Percentiles rank a stretch among this genome's conserved stretches.
Conservation (phyloP, 225 moss, liverwort and hornwort species). For the Ulota crispa region DNA sequence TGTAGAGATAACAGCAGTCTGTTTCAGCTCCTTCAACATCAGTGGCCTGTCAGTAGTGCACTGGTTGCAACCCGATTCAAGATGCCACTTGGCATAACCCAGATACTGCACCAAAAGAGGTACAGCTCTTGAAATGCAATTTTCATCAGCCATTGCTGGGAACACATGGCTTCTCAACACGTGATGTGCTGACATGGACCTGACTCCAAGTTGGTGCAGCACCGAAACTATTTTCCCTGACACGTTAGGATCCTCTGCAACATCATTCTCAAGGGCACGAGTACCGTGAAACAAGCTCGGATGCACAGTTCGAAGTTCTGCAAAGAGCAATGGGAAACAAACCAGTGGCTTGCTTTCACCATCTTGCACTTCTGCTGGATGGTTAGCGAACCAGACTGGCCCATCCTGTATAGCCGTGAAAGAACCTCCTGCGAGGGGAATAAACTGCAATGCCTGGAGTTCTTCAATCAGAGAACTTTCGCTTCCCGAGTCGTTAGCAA, state of each 20-base stretch:
- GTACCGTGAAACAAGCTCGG: constrained; percentile 44
- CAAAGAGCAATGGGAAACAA: constrained; percentile 65
- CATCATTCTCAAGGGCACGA: constrained; percentile 12
- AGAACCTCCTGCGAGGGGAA: constrained; percentile 64
- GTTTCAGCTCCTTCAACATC: constrained; percentile 49
- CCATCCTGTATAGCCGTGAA: constrained; percentile 69
- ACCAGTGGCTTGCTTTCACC: constrained; percentile 41
- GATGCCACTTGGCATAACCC: constrained; percentile 70
- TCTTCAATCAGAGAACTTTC: constrained; percentile 38
- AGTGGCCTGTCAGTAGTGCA: constrained; percentile 48
- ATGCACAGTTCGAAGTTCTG: constrained; percentile 72
- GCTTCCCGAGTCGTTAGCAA: constrained; percentile 28
- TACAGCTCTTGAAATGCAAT: constrained; percentile 42
- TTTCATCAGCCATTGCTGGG: constrained; percentile 59
- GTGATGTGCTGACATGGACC: constrained; percentile 78
- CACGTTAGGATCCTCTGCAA: constrained; percentile 30
- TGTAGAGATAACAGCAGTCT: constrained; percentile 67
- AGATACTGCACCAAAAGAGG: constrained; percentile 74
- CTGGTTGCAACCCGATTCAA: constrained; percentile 65
- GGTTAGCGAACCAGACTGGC: constrained; percentile 74
- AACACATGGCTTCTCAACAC: constrained; percentile 83
- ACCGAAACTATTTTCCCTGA: constrained; percentile 58
- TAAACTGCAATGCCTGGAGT: constrained; percentile 62
- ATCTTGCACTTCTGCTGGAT: constrained; percentile 41
- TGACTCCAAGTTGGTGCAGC: constrained; percentile 71